phyloP scores from a whole-genome alignment of 805 yeast species.

The Kodamaea kaohsiungensis region DNA sequence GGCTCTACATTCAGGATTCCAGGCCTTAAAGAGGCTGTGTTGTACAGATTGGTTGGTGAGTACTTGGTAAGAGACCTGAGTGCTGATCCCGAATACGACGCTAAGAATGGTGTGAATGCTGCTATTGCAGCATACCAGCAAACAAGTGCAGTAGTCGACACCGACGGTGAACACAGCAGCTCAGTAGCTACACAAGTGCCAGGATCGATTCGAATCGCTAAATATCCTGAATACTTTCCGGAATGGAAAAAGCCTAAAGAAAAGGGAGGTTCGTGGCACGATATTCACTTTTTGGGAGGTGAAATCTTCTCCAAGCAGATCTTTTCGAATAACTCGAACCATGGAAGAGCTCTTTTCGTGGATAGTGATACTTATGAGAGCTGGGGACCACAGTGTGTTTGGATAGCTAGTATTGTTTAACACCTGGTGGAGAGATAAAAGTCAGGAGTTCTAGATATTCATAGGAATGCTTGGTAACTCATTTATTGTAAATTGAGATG shows the following conservation, averaged over 20 bases:
- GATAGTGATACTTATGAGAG: conserved; percentile 72
- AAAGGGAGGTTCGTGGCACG: conserved; percentile 62
- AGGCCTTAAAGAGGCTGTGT: conserved; percentile 74
- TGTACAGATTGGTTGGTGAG: conserved; percentile 57
- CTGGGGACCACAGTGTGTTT: conserved; percentile 77
- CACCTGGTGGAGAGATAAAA: not conserved
- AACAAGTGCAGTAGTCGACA: conserved; percentile 34
- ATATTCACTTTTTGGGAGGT: conserved; percentile 79
- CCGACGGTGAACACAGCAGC: conserved; percentile 28
- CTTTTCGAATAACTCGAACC: conserved; percentile 58
- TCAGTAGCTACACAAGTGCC: conserved; percentile 64
- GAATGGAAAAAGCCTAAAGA: conserved; percentile 76
- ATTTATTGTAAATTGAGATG: not conserved
- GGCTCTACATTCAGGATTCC: conserved; percentile 77
- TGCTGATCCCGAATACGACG: conserved; percentile 23
- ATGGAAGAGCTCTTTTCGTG: conserved; percentile 62
- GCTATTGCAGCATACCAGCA: conserved; percentile 46
- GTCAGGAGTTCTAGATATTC: not conserved
- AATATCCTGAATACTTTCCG: conserved; percentile 88
- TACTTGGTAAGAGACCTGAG: conserved; percentile 46
- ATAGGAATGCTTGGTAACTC: not conserved
- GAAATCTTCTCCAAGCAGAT: conserved; percentile 86
- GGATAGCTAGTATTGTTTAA: conserved; percentile 53
- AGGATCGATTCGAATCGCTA: conserved; percentile 63
- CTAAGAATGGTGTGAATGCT: conserved; percentile 34